phyloP scores from a whole-genome alignment of 129 eudicot genomes.

The Sambucus nigra region DNA sequence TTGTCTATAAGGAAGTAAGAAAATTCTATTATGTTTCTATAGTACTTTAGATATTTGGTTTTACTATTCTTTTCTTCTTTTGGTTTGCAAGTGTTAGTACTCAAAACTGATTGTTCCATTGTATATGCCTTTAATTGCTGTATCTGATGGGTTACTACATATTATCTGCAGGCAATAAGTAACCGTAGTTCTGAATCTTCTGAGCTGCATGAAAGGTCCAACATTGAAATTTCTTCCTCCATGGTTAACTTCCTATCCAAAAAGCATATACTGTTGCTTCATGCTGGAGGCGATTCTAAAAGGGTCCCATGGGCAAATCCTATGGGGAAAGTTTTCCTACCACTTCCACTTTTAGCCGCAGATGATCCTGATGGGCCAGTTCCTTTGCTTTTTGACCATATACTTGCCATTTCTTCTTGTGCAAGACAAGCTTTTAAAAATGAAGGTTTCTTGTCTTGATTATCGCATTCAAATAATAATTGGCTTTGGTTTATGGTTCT shows the following conservation, averaged over 20 bases:
- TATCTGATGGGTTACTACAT: conserved; percentile 23
- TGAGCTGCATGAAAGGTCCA: conserved; percentile 17
- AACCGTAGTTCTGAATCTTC: conserved; percentile 22
- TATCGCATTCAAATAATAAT: too few relatives aligned
- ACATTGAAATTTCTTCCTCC: conserved; percentile 23
- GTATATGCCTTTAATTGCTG: conserved; percentile 8
- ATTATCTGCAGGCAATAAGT: conserved; percentile 35
- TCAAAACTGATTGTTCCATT: conserved; percentile 18
- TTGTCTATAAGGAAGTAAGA: too few relatives aligned
- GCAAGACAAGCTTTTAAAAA: conserved; percentile 87
- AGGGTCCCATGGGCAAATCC: conserved; percentile 99
- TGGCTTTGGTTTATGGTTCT: too few relatives aligned
- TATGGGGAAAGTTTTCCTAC: conserved; percentile 97
- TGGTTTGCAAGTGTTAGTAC: background rate
- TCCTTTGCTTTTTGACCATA: conserved; percentile 95
- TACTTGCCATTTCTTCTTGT: conserved; percentile 92
- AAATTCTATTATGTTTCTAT: too few relatives aligned
- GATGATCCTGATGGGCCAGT: conserved; percentile 98
- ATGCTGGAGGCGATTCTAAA: conserved; percentile 99
- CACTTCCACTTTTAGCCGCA: conserved; percentile 89
- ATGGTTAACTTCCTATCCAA: conserved; percentile 43
- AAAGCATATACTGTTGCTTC: conserved; percentile 77
- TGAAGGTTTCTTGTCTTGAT: conserved; percentile 47
- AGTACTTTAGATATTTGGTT: too few relatives aligned
- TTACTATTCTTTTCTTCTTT: background rate